Percentiles rank a stretch among this genome's conserved stretches.
Evolutionary conservation across 352 stramenopile genomes (phyloP).

Genomic region (Pythium phragmiticola): DNA sequence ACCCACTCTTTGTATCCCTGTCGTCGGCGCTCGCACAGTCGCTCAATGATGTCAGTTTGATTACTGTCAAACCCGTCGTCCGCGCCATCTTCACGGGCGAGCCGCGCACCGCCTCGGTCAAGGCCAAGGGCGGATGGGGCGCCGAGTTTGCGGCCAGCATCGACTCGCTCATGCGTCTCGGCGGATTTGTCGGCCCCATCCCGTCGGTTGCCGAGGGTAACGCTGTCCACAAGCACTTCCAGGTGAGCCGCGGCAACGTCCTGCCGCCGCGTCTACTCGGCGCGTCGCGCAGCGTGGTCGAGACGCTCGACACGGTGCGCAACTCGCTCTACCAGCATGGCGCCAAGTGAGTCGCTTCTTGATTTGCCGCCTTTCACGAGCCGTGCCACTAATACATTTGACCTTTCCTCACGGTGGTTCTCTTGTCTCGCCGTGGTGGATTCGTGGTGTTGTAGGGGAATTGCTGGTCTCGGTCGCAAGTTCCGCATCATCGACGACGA

Average conservation of each 20-base stretch:
- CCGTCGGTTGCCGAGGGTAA: conserved; percentile 37
- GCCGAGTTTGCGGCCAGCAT: conserved; percentile 64
- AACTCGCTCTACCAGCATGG: conserved; percentile 78
- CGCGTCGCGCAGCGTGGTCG: conserved; percentile 54
- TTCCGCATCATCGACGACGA: conserved; percentile 91
- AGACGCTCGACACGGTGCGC: conserved; percentile 61
- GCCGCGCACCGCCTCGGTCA: conserved; percentile 66
- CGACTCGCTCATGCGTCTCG: conserved; percentile 58
- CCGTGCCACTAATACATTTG: conserved; percentile 20
- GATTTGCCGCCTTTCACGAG: neutral
- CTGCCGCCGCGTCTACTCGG: conserved; percentile 55
- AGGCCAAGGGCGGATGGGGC: conserved; percentile 68
- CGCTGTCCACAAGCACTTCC: conserved; percentile 48
- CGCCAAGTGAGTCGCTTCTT: conserved; percentile 42
- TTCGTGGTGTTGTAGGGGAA: conserved; percentile 42
- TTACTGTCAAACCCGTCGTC: conserved; percentile 76
- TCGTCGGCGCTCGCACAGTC: conserved; percentile 59
- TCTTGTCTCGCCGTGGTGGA: neutral
- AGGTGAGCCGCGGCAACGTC: conserved; percentile 71
- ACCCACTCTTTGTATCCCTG: conserved; percentile 64
- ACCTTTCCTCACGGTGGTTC: conserved; percentile 10
- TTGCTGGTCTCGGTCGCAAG: conserved; percentile 75
- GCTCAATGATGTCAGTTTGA: conserved; percentile 84
- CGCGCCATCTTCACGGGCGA: conserved; percentile 82
- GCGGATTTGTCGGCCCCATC: conserved; percentile 62